A percentile compares a stretch with the other conserved stretches of the same genome.
Evolutionary conservation across 805 yeast species (phyloP).

Genomic region (Lachancea dasiensis): DNA sequence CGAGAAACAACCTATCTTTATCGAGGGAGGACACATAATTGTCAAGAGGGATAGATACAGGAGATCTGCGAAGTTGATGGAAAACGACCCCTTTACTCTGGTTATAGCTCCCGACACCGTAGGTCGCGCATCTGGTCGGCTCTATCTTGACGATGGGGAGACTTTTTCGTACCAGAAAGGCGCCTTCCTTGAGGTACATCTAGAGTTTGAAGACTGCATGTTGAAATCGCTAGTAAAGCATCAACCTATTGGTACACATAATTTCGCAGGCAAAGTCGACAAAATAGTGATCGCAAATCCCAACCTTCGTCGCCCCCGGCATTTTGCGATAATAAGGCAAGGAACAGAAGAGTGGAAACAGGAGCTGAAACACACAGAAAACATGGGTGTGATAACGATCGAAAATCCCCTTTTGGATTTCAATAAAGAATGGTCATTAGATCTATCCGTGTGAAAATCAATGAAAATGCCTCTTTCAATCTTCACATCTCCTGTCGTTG

Average conservation of each 20-base stretch:
- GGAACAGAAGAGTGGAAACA: background rate
- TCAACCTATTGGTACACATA: slow-evolving; percentile 21
- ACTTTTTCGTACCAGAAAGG: slow-evolving; percentile 52
- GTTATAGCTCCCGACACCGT: slow-evolving; percentile 49
- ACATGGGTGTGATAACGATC: background rate
- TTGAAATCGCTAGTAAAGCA: slow-evolving; percentile 29
- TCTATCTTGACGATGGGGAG: slow-evolving; percentile 85
- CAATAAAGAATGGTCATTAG: slow-evolving; percentile 1
- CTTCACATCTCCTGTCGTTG: background rate
- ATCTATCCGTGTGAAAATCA: background rate
- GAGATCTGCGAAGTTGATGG: slow-evolving; percentile 72
- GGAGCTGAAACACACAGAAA: too few species aligned
- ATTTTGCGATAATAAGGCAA: background rate
- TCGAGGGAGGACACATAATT: slow-evolving; percentile 75
- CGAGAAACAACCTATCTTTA: slow-evolving; percentile 59
- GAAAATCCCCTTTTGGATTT: slow-evolving; percentile 4
- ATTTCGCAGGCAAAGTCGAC: slow-evolving; percentile 44
- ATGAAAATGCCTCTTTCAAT: background rate
- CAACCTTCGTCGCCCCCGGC: slow-evolving; percentile 26
- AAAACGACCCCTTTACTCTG: slow-evolving; percentile 73
- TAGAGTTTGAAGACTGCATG: slow-evolving; percentile 33
- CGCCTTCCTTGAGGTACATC: slow-evolving; percentile 41
- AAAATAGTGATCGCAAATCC: slow-evolving; percentile 43
- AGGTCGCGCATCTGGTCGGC: slow-evolving; percentile 49
- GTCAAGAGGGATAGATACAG: slow-evolving; percentile 68